These are phyloP conservation scores for Coemansia sp. DNA, from an alignment of 192 early-diverging fungal genomes.

Conservation along the genomic window DNA sequence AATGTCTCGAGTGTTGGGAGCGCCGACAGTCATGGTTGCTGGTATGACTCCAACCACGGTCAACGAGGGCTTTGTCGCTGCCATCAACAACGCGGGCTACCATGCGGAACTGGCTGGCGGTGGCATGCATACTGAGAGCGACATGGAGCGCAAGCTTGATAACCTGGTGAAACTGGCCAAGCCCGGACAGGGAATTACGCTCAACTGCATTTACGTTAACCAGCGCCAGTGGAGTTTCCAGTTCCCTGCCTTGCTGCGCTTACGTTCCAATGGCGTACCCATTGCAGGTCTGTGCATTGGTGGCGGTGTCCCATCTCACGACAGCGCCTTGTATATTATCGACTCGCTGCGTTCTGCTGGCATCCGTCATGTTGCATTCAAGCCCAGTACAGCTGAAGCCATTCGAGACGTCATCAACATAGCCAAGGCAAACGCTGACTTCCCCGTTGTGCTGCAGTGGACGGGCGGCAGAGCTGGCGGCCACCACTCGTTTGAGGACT, in stretches of 20 bases:
- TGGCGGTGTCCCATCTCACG: slow-evolving; percentile 78
- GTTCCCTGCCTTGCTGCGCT: slow-evolving; percentile 73
- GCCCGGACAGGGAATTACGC: slow-evolving; percentile 83
- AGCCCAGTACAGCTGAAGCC: too few species aligned
- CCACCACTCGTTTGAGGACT: too few species aligned
- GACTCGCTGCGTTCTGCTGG: too few species aligned
- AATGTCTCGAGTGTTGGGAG: slow-evolving; percentile 81
- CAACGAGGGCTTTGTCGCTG: slow-evolving; percentile 75
- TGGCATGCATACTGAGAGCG: slow-evolving; percentile 77
- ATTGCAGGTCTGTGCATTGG: slow-evolving; percentile 90
- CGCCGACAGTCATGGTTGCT: slow-evolving; percentile 91
- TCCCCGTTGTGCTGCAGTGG: too few species aligned
- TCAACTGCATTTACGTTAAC: slow-evolving; percentile 79
- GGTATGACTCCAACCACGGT: slow-evolving; percentile 93
- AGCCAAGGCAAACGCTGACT: too few species aligned
- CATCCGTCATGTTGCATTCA: too few species aligned
- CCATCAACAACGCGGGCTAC: slow-evolving; percentile 87
- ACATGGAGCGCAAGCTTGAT: slow-evolving; percentile 69
- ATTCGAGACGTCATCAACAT: too few species aligned
- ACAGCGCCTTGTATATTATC: too few species aligned
- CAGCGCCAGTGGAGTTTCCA: slow-evolving; percentile 80
- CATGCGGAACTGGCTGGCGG: slow-evolving; percentile 90
- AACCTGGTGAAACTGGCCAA: slow-evolving; percentile 69
- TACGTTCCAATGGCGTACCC: slow-evolving; percentile 83
- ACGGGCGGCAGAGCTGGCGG: too few species aligned